Conservation (phyloP, 176 grass and related monocot species). For the Rhynchospora tenuis region DNA sequence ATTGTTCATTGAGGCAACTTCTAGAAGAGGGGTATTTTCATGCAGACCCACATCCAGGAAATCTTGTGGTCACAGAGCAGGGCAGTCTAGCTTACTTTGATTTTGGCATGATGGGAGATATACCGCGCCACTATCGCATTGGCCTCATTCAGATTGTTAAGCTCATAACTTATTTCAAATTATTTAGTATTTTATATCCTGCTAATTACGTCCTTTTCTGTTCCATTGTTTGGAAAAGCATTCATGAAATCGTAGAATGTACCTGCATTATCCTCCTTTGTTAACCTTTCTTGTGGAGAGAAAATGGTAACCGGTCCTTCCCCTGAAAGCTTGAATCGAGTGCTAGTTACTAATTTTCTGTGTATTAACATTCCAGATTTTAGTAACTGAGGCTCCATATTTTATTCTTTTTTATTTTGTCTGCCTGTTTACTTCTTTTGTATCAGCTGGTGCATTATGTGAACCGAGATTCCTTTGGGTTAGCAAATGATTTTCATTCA, state of each 20-base stretch:
- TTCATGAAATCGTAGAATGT: not conserved
- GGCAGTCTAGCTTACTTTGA: constrained; percentile 95
- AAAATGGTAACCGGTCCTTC: not conserved
- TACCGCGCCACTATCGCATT: constrained; percentile 87
- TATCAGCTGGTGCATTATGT: constrained; percentile 94
- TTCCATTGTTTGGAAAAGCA: not conserved
- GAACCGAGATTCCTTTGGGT: constrained; percentile 71
- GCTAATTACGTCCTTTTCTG: not conserved
- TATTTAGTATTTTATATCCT: not conserved
- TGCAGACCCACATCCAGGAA: constrained; percentile 98
- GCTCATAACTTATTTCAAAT: constrained; percentile 10
- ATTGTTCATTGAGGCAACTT: constrained; percentile 89
- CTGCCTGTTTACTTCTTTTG: constrained; percentile 5
- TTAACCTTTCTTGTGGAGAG: not conserved
- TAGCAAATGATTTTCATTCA: constrained; percentile 95
- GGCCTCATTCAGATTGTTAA: constrained; percentile 96
- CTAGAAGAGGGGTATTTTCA: constrained; percentile 97
- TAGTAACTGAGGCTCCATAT: constrained; percentile 8
- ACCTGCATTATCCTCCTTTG: not conserved
- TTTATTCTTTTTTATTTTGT: constrained; percentile 19
- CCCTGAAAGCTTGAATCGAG: not conserved
- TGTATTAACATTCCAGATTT: constrained; percentile 8
- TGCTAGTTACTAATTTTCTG: not conserved
- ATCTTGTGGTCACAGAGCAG: constrained; percentile 77
- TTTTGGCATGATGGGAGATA: constrained; percentile 99